Evolutionary conservation across 441 rosid genomes (phyloP).

Genomic region (Breynia disticha): DNA sequence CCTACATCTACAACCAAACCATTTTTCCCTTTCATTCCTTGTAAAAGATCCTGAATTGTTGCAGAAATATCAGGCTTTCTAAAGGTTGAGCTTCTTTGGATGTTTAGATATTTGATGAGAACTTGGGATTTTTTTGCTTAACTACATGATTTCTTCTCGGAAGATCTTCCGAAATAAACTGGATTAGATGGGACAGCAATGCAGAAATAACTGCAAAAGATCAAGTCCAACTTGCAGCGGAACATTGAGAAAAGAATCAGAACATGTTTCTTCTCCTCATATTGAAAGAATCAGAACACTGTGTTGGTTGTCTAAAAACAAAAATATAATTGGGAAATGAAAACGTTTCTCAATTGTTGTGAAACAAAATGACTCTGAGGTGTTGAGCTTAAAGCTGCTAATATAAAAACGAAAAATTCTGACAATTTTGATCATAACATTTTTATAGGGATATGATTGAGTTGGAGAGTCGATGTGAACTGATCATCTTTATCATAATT

Average conservation of each 20-base stretch:
- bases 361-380: too few species aligned
- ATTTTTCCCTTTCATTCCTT: conserved; percentile 27
- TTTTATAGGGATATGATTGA: too few species aligned
- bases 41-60: conserved; percentile 65
- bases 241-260: background rate
- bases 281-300: too few species aligned
- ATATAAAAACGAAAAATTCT: too few species aligned
- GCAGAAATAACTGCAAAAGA: background rate
- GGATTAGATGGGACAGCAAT: conserved; percentile 11
- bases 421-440: too few species aligned
- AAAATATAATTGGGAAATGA: too few species aligned
- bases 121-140: too few species aligned
- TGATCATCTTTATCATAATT: too few species aligned
- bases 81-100: conserved; percentile 84
- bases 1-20: conserved; percentile 84
- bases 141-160: conserved; percentile 58
- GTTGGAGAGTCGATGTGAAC: too few species aligned
- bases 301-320: too few species aligned
- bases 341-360: too few species aligned
- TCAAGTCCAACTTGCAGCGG: background rate
- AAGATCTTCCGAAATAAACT: conserved; percentile 69
- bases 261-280: conserved; percentile 53
- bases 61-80: conserved; percentile 80
- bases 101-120: background rate
- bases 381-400: too few species aligned